A percentile compares a stretch with the other conserved stretches of the same genome.
Evolutionary conservation across 495 filamentous ascomycete genomes (phyloP).

Genomic region (Penicillium odoratum): DNA sequence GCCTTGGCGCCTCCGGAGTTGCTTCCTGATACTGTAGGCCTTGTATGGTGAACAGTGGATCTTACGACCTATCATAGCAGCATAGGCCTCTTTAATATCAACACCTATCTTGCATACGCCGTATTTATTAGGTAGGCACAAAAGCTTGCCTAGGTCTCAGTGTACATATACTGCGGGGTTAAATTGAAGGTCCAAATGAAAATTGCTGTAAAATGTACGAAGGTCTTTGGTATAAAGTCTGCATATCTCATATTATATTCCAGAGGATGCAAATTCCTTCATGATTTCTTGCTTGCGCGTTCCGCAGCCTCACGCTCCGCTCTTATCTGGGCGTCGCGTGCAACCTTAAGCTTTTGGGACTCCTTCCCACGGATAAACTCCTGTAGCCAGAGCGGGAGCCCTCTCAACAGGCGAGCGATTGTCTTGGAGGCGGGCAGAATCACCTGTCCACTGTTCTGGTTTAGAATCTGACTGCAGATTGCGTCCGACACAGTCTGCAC

Average conservation of each 20-base stretch:
- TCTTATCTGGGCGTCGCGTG: constrained; percentile 19
- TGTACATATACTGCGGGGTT: too few relatives aligned
- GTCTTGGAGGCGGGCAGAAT: constrained; percentile 31
- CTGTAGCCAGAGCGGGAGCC: constrained; percentile 43
- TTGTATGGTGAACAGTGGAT: too few relatives aligned
- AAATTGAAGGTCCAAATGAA: not conserved
- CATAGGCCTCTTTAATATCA: too few relatives aligned
- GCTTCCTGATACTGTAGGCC: too few relatives aligned
- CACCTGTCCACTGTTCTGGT: constrained; percentile 44
- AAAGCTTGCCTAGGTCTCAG: too few relatives aligned
- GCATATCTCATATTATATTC: not conserved
- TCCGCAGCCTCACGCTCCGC: constrained; percentile 2
- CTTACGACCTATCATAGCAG: too few relatives aligned
- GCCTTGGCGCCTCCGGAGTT: too few relatives aligned
- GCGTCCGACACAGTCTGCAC: constrained; percentile 38
- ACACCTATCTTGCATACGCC: too few relatives aligned
- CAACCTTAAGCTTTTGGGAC: constrained; percentile 19
- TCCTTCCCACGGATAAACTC: constrained; percentile 33
- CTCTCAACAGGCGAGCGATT: constrained; percentile 32
- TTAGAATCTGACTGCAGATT: constrained; percentile 44
- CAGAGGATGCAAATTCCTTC: not conserved
- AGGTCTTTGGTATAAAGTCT: not conserved
- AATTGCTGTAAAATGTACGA: not conserved
- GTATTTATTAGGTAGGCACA: too few relatives aligned
- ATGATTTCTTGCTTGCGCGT: not conserved